Percentiles rank a stretch among this genome's conserved stretches.
Evolutionary conservation across 2,329 filamentous ascomycete species (phyloP).

Genomic region (Myrmaecium sp.): DNA sequence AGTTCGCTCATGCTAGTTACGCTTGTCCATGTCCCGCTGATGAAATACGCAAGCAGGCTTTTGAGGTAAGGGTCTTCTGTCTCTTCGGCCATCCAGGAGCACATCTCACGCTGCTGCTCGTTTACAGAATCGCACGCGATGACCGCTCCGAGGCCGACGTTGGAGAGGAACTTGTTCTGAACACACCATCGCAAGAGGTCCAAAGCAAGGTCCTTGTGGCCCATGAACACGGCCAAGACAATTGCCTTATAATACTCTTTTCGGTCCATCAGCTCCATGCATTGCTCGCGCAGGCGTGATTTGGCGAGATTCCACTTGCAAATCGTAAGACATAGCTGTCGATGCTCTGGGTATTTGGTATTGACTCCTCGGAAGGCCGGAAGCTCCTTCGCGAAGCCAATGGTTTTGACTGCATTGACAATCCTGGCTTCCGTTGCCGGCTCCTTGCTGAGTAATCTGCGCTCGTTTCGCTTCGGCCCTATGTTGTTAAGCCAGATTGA

Average conservation of each 20-base stretch:
- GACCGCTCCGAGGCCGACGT: slow-evolving; percentile 30
- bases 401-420: slow-evolving; percentile 35
- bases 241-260: slow-evolving; percentile 57
- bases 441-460: slow-evolving; percentile 14
- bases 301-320: slow-evolving; percentile 52
- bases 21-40: slow-evolving; percentile 57
- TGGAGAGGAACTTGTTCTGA: slow-evolving; percentile 46
- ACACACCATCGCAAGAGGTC: slow-evolving; percentile 53
- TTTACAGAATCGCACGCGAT: slow-evolving; percentile 33
- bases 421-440: slow-evolving; percentile 14
- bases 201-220: slow-evolving; percentile 50
- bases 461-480: slow-evolving; percentile 29
- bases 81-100: slow-evolving; percentile 44
- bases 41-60: slow-evolving; percentile 62
- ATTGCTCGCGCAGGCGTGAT: slow-evolving; percentile 32
- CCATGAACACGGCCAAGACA: slow-evolving; percentile 58
- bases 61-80: slow-evolving; percentile 63
- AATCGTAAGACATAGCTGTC: slow-evolving; percentile 58
- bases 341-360: slow-evolving; percentile 51
- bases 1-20: slow-evolving; percentile 59
- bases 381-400: slow-evolving; percentile 46
- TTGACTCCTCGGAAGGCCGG: slow-evolving; percentile 44
- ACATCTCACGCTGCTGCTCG: slow-evolving; percentile 43
- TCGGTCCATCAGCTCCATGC: slow-evolving; percentile 32
- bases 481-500: slow-evolving; percentile 56